A percentile compares a stretch with the other conserved stretches of the same genome.
Evolutionary conservation across 768 basidiomycete genomes (phyloP).

Genomic region (Cubamyces lactineus): DNA sequence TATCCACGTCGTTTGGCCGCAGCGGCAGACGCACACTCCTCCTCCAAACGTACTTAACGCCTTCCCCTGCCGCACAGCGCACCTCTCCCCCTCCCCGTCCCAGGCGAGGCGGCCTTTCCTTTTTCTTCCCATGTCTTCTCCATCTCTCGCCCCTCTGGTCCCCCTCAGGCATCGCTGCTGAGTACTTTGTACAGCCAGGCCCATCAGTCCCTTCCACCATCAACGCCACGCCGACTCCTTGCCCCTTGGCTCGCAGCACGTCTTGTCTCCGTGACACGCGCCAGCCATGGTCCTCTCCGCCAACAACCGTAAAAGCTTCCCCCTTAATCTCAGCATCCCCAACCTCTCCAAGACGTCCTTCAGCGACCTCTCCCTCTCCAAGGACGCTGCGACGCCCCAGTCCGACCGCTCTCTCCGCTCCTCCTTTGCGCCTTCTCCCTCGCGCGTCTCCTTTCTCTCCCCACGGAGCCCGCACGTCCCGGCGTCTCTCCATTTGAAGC

Average conservation of each 20-base stretch:
- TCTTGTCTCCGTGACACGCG: slow-evolving; percentile 6
- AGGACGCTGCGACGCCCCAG: background rate
- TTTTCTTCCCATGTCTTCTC: background rate
- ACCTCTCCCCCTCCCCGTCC: slow-evolving; percentile 8
- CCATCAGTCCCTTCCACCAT: slow-evolving; percentile 16
- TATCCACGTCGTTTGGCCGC: slow-evolving; percentile 15
- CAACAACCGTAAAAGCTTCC: slow-evolving; percentile 20
- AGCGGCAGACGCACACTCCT: slow-evolving; percentile 9
- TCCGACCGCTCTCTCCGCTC: slow-evolving; percentile 7
- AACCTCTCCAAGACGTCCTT: slow-evolving; percentile 8
- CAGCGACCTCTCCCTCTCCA: background rate
- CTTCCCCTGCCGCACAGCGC: slow-evolving; percentile 1
- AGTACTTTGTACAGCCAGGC: slow-evolving; percentile 7
- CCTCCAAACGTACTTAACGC: background rate
- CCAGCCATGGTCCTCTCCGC: slow-evolving; percentile 14
- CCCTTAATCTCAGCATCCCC: slow-evolving; percentile 17
- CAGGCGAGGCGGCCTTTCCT: background rate
- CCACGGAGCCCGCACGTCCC: slow-evolving; percentile 11
- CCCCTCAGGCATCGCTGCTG: background rate
- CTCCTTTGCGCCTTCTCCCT: slow-evolving; percentile 5
- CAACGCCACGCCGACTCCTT: slow-evolving; percentile 13
- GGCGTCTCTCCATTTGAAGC: slow-evolving; percentile 28
- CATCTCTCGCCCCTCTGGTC: background rate
- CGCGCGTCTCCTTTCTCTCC: slow-evolving; percentile 23
- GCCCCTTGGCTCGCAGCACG: background rate